Evolutionary conservation across 2,329 filamentous ascomycete species (phyloP).

Genomic region (Alternaria rosae): DNA sequence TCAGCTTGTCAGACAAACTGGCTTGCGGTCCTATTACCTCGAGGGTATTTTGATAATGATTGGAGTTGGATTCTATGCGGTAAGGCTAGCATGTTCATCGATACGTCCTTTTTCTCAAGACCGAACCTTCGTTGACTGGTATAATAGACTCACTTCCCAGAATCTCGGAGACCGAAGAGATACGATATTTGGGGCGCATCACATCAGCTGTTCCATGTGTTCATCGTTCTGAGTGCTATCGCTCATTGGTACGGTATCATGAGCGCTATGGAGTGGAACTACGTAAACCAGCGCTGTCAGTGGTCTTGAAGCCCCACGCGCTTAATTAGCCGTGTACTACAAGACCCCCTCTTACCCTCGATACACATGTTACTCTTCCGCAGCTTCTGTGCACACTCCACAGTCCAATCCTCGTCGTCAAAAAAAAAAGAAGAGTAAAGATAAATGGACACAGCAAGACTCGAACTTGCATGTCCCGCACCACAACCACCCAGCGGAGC

Average conservation of each 20-base stretch:
- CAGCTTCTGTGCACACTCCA: background rate
- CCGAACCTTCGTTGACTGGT: slow-evolving; percentile 70
- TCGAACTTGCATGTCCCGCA: background rate
- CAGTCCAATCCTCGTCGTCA: background rate
- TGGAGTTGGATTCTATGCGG: slow-evolving; percentile 77
- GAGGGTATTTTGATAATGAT: slow-evolving; percentile 58
- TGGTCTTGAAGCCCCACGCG: background rate
- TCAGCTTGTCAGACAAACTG: slow-evolving; percentile 64
- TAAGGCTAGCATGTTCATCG: slow-evolving; percentile 76
- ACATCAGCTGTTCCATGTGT: slow-evolving; percentile 92
- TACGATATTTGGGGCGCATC: slow-evolving; percentile 88
- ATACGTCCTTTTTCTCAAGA: slow-evolving; percentile 57
- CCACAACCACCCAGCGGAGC: background rate
- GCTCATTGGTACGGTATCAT: slow-evolving; percentile 7
- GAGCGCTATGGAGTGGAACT: slow-evolving; percentile 13
- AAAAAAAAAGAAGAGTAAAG: background rate
- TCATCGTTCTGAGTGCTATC: slow-evolving; percentile 78
- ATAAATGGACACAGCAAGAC: background rate
- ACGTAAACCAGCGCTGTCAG: slow-evolving; percentile 7
- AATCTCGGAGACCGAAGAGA: slow-evolving; percentile 74
- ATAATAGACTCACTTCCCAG: slow-evolving; percentile 72
- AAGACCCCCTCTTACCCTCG: no score
- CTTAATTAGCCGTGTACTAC: background rate
- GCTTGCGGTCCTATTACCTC: slow-evolving; percentile 55
- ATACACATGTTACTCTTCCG: no score